phyloP scores from a whole-genome alignment of 805 yeast species.

The Metschnikowia anglica region DNA sequence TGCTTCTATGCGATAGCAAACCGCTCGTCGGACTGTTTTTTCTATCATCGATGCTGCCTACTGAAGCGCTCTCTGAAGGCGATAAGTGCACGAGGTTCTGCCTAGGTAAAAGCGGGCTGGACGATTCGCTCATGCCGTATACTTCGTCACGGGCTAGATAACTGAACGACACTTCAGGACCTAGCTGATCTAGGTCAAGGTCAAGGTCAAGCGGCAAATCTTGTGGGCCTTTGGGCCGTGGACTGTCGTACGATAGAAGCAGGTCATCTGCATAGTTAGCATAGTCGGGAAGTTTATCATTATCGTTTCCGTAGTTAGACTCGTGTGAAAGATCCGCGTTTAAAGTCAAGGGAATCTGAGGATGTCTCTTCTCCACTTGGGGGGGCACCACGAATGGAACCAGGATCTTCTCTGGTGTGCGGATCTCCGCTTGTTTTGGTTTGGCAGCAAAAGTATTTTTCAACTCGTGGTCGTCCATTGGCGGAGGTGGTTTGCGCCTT shows the following conservation, averaged over 20 bases:
- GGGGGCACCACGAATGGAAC: not conserved
- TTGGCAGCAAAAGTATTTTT: not conserved
- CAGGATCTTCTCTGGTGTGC: conserved; percentile 6
- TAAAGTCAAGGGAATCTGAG: not conserved
- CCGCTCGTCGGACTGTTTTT: not conserved
- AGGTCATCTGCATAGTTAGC: conserved; percentile 24
- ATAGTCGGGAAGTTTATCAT: conserved; percentile 1
- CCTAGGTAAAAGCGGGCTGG: conserved; percentile 2
- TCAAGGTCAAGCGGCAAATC: conserved; percentile 39
- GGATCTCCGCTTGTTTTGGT: too few species aligned
- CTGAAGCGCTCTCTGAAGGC: too few species aligned
- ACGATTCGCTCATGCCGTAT: conserved; percentile 1
- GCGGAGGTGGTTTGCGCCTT: conserved; percentile 21
- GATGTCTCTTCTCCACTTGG: not conserved
- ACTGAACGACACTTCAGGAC: not conserved
- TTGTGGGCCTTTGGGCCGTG: conserved; percentile 43
- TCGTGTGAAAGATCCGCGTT: conserved; percentile 8
- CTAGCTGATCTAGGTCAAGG: too few species aligned
- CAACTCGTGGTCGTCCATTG: conserved; percentile 6
- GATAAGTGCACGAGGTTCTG: too few species aligned
- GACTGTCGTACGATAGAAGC: conserved; percentile 29
- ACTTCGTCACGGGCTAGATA: not conserved
- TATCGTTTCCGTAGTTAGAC: not conserved
- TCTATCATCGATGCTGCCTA: too few species aligned
- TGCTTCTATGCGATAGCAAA: not conserved